A percentile compares a stretch with the other conserved stretches of the same genome.
Evolutionary conservation across 2,329 filamentous ascomycete genomes (phyloP).

Genomic region (Xenoacremonium recifei): DNA sequence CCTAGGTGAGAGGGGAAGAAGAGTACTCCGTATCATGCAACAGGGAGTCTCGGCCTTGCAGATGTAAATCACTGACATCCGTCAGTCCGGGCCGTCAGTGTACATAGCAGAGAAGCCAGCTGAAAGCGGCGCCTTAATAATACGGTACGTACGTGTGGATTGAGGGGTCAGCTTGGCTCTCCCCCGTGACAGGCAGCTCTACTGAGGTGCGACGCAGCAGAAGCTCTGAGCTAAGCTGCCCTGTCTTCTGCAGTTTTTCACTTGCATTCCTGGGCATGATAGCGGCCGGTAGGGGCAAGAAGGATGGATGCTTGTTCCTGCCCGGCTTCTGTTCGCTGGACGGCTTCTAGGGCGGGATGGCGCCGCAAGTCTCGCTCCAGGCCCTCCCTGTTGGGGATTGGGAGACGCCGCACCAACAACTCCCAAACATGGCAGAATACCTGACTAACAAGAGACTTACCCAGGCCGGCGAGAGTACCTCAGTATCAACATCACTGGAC

Average conservation of each 20-base stretch:
- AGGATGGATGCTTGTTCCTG: no score
- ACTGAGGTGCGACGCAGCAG: no score
- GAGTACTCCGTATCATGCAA: conserved; percentile 7
- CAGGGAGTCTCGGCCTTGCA: conserved; percentile 4
- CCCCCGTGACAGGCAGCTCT: no score
- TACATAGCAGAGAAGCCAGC: neutral
- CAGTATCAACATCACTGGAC: conserved; percentile 6
- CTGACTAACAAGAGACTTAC: neutral
- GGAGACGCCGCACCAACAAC: no score
- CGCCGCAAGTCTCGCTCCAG: no score
- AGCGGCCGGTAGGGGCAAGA: no score
- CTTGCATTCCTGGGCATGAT: no score
- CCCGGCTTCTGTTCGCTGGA: no score
- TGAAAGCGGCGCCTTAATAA: neutral
- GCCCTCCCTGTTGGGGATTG: no score
- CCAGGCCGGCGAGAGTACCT: neutral
- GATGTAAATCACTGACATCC: neutral
- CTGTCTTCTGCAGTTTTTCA: no score
- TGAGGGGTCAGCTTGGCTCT: conserved; percentile 1
- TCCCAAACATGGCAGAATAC: neutral
- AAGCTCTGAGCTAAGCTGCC: no score
- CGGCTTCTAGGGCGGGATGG: no score
- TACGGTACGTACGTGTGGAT: conserved; percentile 2
- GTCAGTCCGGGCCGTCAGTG: neutral
- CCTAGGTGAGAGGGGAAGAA: conserved; percentile 1